A percentile compares a stretch with the other conserved stretches of the same genome.
phyloP scores from a whole-genome alignment of 2,329 filamentous ascomycete genomes.

The Aspergillus neoniger region DNA sequence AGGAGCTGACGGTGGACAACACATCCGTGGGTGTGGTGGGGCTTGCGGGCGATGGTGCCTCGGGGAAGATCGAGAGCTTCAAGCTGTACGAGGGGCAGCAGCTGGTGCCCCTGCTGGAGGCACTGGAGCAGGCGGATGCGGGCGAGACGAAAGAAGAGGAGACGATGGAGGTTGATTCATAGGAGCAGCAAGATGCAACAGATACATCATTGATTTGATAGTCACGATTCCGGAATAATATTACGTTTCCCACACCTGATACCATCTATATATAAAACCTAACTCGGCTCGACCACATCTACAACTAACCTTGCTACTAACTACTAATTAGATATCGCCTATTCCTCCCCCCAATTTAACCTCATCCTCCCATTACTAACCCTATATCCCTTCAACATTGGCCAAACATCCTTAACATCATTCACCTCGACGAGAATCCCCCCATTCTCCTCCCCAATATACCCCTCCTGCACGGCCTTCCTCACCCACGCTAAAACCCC shows the following conservation, averaged over 20 bases:
- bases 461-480: constrained; percentile 73
- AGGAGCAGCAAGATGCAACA: constrained; percentile 23
- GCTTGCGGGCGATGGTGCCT: constrained; percentile 54
- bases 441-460: constrained; percentile 70
- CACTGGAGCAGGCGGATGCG: constrained; percentile 53
- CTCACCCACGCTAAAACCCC: constrained; percentile 80
- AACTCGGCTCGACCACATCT: too few relatives aligned
- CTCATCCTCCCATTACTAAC: constrained; percentile 74
- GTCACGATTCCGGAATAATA: constrained; percentile 13
- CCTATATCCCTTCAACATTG: constrained; percentile 71
- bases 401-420: constrained; percentile 70
- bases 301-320: too few relatives aligned
- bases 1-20: constrained; percentile 96
- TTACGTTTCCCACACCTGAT: constrained; percentile 35
- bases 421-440: constrained; percentile 77
- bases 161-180: constrained; percentile 61
- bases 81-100: constrained; percentile 88
- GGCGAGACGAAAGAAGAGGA: constrained; percentile 45
- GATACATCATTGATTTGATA: constrained; percentile 7
- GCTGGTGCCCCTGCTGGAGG: constrained; percentile 82
- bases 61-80: constrained; percentile 71
- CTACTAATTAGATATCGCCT: too few relatives aligned
- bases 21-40: constrained; percentile 88
- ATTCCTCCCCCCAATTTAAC: constrained; percentile 76
- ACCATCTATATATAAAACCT: constrained; percentile 42